Percentiles rank a stretch among this genome's conserved stretches.
phyloP scores from a whole-genome alignment of 495 filamentous ascomycete genomes.

The Penicillium longicatenatum region DNA sequence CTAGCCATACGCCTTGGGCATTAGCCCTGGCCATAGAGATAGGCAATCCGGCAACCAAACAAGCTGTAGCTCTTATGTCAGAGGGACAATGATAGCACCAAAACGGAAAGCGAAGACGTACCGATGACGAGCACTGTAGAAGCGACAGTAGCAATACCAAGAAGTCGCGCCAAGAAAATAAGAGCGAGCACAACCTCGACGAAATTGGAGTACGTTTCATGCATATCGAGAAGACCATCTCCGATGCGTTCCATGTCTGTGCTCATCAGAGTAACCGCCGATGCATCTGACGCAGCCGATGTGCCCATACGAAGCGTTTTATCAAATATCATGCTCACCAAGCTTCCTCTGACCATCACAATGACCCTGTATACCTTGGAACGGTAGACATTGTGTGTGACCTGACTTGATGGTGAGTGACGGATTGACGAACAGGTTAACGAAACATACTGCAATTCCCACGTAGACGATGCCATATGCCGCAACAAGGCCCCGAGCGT shows the following conservation, averaged over 20 bases:
- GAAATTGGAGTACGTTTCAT: slow-evolving; percentile 52
- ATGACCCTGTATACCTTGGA: slow-evolving; percentile 51
- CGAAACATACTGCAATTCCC: slow-evolving; percentile 49
- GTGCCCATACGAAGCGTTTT: slow-evolving; percentile 42
- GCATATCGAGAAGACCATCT: slow-evolving; percentile 36
- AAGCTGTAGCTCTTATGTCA: slow-evolving; percentile 18
- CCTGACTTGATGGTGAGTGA: slow-evolving; percentile 6
- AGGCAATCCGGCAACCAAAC: slow-evolving; percentile 23
- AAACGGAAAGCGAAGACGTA: slow-evolving; percentile 24
- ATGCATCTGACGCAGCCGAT: slow-evolving; percentile 42
- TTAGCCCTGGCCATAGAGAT: slow-evolving; percentile 21
- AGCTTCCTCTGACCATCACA: slow-evolving; percentile 54
- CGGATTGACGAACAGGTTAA: not conserved
- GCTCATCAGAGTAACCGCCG: slow-evolving; percentile 60
- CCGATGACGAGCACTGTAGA: slow-evolving; percentile 51
- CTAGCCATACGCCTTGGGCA: slow-evolving; percentile 46
- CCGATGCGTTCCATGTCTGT: slow-evolving; percentile 54
- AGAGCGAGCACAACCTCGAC: slow-evolving; percentile 57
- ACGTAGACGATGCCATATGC: slow-evolving; percentile 59
- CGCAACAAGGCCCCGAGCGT: slow-evolving; percentile 59
- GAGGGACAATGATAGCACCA: not conserved
- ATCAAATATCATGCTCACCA: slow-evolving; percentile 53
- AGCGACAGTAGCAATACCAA: slow-evolving; percentile 44
- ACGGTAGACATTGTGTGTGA: slow-evolving; percentile 48
- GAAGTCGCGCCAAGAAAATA: slow-evolving; percentile 50